Conservation (phyloP, 163 green algal species). For the Prototheca wickerhamii region DNA sequence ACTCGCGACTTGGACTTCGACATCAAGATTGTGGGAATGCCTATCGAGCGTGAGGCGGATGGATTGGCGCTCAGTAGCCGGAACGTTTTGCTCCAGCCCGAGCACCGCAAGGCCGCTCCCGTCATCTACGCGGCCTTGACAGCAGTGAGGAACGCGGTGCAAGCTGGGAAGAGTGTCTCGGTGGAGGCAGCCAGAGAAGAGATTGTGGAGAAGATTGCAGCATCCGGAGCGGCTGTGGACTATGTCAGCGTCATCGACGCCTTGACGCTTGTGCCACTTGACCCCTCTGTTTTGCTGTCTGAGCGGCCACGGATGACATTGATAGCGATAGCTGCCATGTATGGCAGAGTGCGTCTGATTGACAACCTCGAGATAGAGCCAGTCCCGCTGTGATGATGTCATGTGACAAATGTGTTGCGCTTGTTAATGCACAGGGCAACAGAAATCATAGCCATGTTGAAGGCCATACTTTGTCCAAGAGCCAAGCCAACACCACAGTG, state of each 20-base stretch:
- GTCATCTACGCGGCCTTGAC: slow-evolving; percentile 47
- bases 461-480: background rate
- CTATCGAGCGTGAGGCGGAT: slow-evolving; percentile 66
- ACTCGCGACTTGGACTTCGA: slow-evolving; percentile 72
- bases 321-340: slow-evolving; percentile 65
- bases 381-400: background rate
- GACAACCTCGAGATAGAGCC: slow-evolving; percentile 67
- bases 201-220: slow-evolving; percentile 28
- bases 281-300: slow-evolving; percentile 2
- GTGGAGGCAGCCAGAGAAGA: slow-evolving; percentile 2
- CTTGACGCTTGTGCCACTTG: slow-evolving; percentile 37
- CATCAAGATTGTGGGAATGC: slow-evolving; percentile 64
- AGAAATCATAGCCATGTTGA: too few relatives aligned
- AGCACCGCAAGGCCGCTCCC: slow-evolving; percentile 38
- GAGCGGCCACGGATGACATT: slow-evolving; percentile 31
- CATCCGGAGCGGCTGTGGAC: slow-evolving; percentile 55
- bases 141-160: background rate
- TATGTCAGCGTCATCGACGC: slow-evolving; percentile 74
- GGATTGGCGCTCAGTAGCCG: slow-evolving; percentile 86
- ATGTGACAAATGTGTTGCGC: too few relatives aligned
- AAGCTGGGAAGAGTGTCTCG: background rate
- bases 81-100: slow-evolving; percentile 60
- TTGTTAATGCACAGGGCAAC: background rate
- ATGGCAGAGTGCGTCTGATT: slow-evolving; percentile 72
- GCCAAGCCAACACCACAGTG: background rate